Evolutionary conservation across 1,139 yeast species (phyloP).

Genomic region (Debaryomyces sp.): DNA sequence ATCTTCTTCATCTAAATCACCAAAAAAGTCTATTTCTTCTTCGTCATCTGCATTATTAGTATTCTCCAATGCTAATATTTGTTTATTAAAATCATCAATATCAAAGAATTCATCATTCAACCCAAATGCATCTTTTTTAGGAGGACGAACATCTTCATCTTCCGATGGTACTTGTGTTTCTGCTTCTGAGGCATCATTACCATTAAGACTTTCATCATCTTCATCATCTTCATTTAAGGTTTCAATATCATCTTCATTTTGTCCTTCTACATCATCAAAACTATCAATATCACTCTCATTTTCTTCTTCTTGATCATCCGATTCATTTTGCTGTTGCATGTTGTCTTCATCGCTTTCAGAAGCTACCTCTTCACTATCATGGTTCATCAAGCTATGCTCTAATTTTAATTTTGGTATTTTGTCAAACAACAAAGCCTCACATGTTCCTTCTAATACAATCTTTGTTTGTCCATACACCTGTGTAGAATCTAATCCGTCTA

Average conservation of each 20-base stretch:
- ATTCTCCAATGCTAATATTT: slow-evolving; percentile 73
- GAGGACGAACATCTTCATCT: slow-evolving; percentile 17
- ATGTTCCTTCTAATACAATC: slow-evolving; percentile 57
- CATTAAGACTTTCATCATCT: slow-evolving; percentile 16
- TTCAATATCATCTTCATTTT: slow-evolving; percentile 16
- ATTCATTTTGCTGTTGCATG: slow-evolving; percentile 24
- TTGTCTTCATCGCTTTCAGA: slow-evolving; percentile 8
- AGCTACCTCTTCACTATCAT: slow-evolving; percentile 12
- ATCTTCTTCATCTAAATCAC: slow-evolving; percentile 53
- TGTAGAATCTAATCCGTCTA: slow-evolving; percentile 85
- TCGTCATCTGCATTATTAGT: slow-evolving; percentile 46
- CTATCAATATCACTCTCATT: slow-evolving; percentile 7
- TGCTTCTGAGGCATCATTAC: slow-evolving; percentile 16
- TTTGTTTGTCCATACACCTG: slow-evolving; percentile 95
- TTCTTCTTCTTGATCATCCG: slow-evolving; percentile 20
- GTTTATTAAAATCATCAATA: slow-evolving; percentile 82
- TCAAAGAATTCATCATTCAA: slow-evolving; percentile 85
- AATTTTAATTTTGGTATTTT: slow-evolving; percentile 44
- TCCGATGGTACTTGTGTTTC: slow-evolving; percentile 19
- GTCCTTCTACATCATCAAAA: slow-evolving; percentile 17
- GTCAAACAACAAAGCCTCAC: slow-evolving; percentile 43
- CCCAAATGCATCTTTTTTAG: slow-evolving; percentile 57
- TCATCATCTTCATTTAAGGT: slow-evolving; percentile 15
- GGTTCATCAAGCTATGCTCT: slow-evolving; percentile 22
- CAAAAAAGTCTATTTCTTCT: slow-evolving; percentile 66